Conservation (phyloP, 768 basidiomycete species). For the Rubroboletus satanas region DNA sequence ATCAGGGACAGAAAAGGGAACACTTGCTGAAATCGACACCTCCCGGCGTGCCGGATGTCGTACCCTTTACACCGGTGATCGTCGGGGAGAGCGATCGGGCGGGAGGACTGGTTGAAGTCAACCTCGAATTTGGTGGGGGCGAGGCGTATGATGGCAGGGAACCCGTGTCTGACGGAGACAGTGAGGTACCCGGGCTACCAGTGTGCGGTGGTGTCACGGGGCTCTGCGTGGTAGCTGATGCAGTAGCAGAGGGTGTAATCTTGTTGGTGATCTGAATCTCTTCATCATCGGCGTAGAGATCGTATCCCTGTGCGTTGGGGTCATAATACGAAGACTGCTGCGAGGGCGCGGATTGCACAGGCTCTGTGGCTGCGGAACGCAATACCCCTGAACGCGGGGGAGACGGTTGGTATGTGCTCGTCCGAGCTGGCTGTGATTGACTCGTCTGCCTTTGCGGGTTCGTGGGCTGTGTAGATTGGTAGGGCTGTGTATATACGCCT, state of each 20-base stretch:
- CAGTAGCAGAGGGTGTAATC: background rate
- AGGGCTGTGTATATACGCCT: slow-evolving; percentile 4
- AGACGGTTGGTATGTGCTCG: slow-evolving; percentile 8
- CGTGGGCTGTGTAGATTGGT: background rate
- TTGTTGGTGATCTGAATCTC: slow-evolving; percentile 11
- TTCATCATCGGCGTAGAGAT: slow-evolving; percentile 21
- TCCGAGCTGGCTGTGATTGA: slow-evolving; percentile 4
- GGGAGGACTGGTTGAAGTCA: background rate
- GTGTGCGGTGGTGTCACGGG: background rate
- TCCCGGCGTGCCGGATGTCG: slow-evolving; percentile 14
- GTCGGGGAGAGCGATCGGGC: slow-evolving; percentile 12
- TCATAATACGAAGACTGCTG: slow-evolving; percentile 34
- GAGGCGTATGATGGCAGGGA: slow-evolving; percentile 7
- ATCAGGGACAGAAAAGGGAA: too few species aligned
- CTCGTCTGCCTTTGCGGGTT: slow-evolving; percentile 1
- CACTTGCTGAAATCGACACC: slow-evolving; percentile 34
- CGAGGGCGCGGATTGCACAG: background rate
- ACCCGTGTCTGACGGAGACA: background rate
- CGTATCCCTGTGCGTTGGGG: slow-evolving; percentile 31
- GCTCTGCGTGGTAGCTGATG: background rate
- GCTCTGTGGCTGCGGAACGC: background rate
- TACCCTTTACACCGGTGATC: background rate
- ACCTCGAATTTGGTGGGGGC: background rate
- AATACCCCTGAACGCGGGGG: slow-evolving; percentile 13
- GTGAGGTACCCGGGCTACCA: background rate